Base-by-base conservation (phyloP, 306 rosid species). In the Begonia fuchsioides region DNA sequence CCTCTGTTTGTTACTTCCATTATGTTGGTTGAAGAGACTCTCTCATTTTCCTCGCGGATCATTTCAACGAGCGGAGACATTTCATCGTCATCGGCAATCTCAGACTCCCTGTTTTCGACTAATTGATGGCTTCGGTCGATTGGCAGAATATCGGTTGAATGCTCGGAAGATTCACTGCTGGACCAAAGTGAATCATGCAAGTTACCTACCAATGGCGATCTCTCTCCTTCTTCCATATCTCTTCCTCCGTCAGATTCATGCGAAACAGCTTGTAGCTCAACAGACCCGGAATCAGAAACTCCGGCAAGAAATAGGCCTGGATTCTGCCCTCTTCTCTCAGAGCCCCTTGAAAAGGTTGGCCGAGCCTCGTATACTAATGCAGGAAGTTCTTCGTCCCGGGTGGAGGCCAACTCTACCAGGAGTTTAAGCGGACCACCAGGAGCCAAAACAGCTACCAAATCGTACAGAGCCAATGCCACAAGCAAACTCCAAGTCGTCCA, bases 401-500 rank as follows among this genome's bases (percentile, higher is more conserved):
- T 73, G 0, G 96, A 88, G 5, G 94, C 96, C 67, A 88, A 60
- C 39, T 88, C 96, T 7, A 88, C 96, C 58, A 88, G 51, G 14
- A 88, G 65, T 72, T 88, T 88, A 43, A 88, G 76, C 5, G 96
- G 96, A 1, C 96, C 96, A 3, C 93, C 94, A 11, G 96, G 96
- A 1, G 96, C 93, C 60, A 88, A 63, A 47, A 88, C 96, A 10
- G 96, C 96, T 44, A 70, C 94, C 53, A 88, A 53, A 65, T 88
- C 96, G 39, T 88, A 88, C 16, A 80, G 44, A 12, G 96, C 94
- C 14, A 88, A 80, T 0, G 93, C 94, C 0, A 88, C 80, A 8
- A 88, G 83, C 60, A 88, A 51, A 13, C 51, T 60, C 96, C 96
- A 88, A 2, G 96, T 88, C 41, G 96, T 88, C 96, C 96, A 88